Conservation (phyloP, 1,284 basidiomycete genomes). For the Pseudozyma thailandica region DNA sequence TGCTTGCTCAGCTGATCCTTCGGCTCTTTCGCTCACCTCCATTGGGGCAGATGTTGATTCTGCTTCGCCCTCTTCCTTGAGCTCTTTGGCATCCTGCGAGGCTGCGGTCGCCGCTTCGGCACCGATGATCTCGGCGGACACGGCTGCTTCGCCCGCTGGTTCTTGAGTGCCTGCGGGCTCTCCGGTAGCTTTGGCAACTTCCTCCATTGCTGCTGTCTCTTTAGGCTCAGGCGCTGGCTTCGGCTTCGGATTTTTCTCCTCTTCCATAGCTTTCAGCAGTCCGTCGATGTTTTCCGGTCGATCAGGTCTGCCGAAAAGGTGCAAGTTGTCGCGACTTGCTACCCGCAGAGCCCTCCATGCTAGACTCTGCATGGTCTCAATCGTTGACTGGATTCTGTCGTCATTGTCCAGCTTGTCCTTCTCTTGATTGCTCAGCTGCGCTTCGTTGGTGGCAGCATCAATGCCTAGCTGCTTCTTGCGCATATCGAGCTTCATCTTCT, state of each 20-base stretch:
- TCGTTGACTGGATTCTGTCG: constrained; percentile 25
- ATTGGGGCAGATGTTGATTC: too few relatives aligned
- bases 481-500: constrained; percentile 51
- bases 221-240: constrained; percentile 3
- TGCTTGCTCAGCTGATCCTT: too few relatives aligned
- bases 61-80: not conserved
- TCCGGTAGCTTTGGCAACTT: not conserved
- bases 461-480: constrained; percentile 52
- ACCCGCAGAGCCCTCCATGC: constrained; percentile 59
- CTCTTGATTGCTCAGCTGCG: constrained; percentile 36
- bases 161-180: not conserved
- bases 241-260: constrained; percentile 42
- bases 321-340: constrained; percentile 42
- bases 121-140: not conserved
- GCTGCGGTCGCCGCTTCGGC: not conserved
- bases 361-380: constrained; percentile 52
- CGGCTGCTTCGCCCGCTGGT: not conserved
- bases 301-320: constrained; percentile 45
- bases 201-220: constrained; percentile 2
- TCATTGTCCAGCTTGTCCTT: constrained; percentile 32
- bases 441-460: constrained; percentile 15
- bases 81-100: not conserved
- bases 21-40: too few relatives aligned
- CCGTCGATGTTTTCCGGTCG: constrained; percentile 49
- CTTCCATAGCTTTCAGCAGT: constrained; percentile 45